Evolutionary conservation across 192 early-diverging fungal species (phyloP).

Genomic region (Backusella westeae): DNA sequence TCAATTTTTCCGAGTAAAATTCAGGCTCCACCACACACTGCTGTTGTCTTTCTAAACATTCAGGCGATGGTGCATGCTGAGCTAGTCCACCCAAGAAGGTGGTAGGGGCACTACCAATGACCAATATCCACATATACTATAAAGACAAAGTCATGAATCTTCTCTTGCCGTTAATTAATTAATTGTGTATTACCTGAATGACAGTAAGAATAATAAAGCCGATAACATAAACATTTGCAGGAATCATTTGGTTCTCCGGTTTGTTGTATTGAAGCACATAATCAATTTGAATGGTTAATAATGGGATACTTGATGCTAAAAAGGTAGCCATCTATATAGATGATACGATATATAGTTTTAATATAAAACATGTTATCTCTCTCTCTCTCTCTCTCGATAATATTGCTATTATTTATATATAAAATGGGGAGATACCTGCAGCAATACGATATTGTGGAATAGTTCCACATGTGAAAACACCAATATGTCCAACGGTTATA

Average conservation of each 20-base stretch:
- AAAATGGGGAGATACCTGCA: conserved; percentile 24
- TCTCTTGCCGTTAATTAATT: neutral
- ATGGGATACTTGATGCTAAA: conserved; percentile 25
- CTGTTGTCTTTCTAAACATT: neutral
- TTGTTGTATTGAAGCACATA: neutral
- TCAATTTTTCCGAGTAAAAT: conserved; percentile 1
- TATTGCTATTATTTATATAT: neutral
- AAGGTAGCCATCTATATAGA: conserved; percentile 23
- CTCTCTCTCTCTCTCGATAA: neutral
- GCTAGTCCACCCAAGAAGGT: conserved; percentile 30
- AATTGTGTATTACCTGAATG: conserved; percentile 21
- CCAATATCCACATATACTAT: conserved; percentile 62
- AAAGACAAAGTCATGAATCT: no score
- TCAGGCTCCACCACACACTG: neutral
- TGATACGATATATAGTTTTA: neutral
- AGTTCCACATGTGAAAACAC: conserved; percentile 10
- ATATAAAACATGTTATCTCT: neutral
- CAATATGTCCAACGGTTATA: conserved; percentile 14
- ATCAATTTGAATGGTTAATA: conserved; percentile 22
- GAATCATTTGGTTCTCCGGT: neutral
- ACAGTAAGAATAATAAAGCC: conserved; percentile 31
- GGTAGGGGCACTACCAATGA: conserved; percentile 64
- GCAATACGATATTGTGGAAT: conserved; percentile 25
- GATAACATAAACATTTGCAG: conserved; percentile 7
- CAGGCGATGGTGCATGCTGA: neutral